A percentile compares a stretch with the other conserved stretches of the same genome.
Conservation (phyloP, 2,329 filamentous ascomycete genomes). For the Venturiaceae sp. region DNA sequence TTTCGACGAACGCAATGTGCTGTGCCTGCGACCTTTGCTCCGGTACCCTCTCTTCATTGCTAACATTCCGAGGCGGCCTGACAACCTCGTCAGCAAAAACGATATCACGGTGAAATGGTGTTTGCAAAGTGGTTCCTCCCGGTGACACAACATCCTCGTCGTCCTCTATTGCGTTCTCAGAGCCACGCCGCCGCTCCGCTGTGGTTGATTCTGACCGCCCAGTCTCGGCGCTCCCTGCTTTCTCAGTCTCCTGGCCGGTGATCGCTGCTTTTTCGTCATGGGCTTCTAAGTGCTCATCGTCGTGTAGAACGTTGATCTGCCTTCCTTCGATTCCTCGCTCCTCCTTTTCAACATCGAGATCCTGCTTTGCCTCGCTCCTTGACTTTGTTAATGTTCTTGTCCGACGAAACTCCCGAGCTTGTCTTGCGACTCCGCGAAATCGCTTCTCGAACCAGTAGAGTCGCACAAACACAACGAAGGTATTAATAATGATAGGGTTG, state of each 20-base stretch:
- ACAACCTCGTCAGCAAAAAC: slow-evolving; percentile 61
- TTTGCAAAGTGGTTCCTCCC: no score
- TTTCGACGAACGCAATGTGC: slow-evolving; percentile 80
- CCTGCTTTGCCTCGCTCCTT: slow-evolving; percentile 35
- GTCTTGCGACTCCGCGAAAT: slow-evolving; percentile 73
- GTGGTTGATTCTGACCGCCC: background rate
- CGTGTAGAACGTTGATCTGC: slow-evolving; percentile 54
- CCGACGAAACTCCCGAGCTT: slow-evolving; percentile 57
- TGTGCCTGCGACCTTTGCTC: slow-evolving; percentile 54
- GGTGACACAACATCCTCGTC: slow-evolving; percentile 10
- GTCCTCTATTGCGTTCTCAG: background rate
- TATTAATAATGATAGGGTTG: slow-evolving; percentile 32
- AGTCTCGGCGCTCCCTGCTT: background rate
- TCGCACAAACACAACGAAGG: slow-evolving; percentile 80
- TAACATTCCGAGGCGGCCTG: slow-evolving; percentile 46
- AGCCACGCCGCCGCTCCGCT: background rate
- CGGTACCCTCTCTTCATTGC: slow-evolving; percentile 39
- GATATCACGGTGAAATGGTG: slow-evolving; percentile 40
- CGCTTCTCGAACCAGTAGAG: slow-evolving; percentile 98
- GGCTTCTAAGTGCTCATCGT: slow-evolving; percentile 18
- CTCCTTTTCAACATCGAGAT: slow-evolving; percentile 36
- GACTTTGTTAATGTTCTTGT: slow-evolving; percentile 52
- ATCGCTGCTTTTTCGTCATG: background rate
- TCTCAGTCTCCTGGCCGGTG: no score
- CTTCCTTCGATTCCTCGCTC: slow-evolving; percentile 42